Evolutionary conservation across 2,329 filamentous ascomycete species (phyloP), one percentile per base, ranked within the genome.

Genomic region (Plectosphaerella sp.): DNA sequence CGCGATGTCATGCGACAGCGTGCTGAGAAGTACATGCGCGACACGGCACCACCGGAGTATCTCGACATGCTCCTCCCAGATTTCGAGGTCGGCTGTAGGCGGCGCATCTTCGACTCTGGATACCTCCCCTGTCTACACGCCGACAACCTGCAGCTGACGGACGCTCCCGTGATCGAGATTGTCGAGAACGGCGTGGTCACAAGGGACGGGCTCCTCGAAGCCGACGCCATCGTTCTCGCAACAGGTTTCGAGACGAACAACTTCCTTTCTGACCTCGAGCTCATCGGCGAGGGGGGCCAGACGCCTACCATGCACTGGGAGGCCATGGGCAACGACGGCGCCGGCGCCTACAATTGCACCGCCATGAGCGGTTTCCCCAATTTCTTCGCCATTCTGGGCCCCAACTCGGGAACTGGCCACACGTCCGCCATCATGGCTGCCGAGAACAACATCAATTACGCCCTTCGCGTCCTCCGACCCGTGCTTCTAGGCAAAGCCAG

Each of bases 381-480:
- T 60, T 82, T 86, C 59, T 86, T 87, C 66, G 72, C 85, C 52
- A 65, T 86, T 0, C 76, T 84, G 41, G 83, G 71, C 67, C 84
- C 84, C 1, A 88, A 88, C 60, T 78, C 81, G 0, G 73, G 71
- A 0, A 87, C 83, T 0, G 84, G 84, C 0, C 83, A 88, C 62
- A 79, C 73, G 0, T 81, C 76, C 12, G 78, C 83, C 10, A 75
- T 86, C 45, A 73, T 86, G 59, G 78, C 82, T 0, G 72, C 73
- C 4, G 84, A 87, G 58, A 86, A 86, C 61, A 77, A 77, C 61
- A 70, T 85, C 57, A 80, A 83, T 54, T 84, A 80, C 61, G 74
- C 77, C 0, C 61, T 87, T 10, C 79, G 80, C 0, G 74, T 87
- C 56, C 77, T 87, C 57, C 75, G 74, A 58, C 76, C 78, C 1